These are phyloP conservation scores for Sporothrix dimorphospora DNA, from an alignment of 2,329 filamentous ascomycete species.

Conservation along the genomic window DNA sequence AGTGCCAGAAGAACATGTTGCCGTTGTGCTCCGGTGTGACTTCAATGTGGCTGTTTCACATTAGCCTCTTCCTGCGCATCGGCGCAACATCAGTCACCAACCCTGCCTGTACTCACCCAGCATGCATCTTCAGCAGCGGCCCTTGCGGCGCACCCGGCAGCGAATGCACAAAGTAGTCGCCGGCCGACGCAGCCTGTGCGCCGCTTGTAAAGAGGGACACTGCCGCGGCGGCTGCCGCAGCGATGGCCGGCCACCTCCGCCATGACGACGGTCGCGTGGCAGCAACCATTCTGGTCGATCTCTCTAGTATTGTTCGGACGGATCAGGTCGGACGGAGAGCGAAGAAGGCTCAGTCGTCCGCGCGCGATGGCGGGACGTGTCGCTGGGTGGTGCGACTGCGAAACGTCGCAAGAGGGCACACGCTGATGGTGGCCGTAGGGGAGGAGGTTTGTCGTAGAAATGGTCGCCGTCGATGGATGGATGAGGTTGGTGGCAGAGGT, in stretches of 20 bases:
- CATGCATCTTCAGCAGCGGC: slow-evolving; percentile 92
- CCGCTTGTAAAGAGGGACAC: slow-evolving; percentile 44
- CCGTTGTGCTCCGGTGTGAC: slow-evolving; percentile 82
- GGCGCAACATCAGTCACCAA: not conserved
- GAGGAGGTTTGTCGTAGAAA: not conserved
- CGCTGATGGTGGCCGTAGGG: not conserved
- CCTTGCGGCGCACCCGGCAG: slow-evolving; percentile 82
- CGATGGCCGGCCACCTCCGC: slow-evolving; percentile 36
- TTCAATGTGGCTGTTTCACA: slow-evolving; percentile 77
- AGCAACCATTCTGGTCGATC: slow-evolving; percentile 14
- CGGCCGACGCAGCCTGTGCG: slow-evolving; percentile 57
- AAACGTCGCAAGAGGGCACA: not conserved
- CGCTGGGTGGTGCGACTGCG: not conserved
- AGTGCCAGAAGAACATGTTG: slow-evolving; percentile 99
- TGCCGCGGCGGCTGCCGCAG: slow-evolving; percentile 45
- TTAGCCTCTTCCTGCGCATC: not conserved
- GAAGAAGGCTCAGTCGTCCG: not conserved
- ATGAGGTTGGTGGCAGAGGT: not conserved
- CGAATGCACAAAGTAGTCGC: slow-evolving; percentile 86
- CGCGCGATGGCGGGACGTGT: not conserved
- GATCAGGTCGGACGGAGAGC: not conserved
- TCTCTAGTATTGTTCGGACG: not conserved
- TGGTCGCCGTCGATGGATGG: not conserved
- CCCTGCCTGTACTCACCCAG: slow-evolving; percentile 67
- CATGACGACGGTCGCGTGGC: slow-evolving; percentile 32